Conservation (phyloP, 805 yeast species). For the Zygosaccharomyces kombuchaensis region DNA sequence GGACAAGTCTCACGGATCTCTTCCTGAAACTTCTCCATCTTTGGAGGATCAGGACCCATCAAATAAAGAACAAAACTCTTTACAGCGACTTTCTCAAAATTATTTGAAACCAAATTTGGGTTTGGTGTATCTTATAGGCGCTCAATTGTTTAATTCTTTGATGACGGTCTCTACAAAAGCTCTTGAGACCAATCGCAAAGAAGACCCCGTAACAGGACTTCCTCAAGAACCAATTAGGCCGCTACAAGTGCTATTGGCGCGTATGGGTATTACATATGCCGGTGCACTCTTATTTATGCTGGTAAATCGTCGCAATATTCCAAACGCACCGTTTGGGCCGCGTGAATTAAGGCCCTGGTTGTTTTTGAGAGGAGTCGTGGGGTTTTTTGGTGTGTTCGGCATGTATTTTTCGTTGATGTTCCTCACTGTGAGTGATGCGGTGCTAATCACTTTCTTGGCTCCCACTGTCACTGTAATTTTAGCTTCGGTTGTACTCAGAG, state of each 20-base stretch:
- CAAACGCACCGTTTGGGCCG: constrained; percentile 69
- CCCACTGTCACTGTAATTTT: constrained; percentile 74
- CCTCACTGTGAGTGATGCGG: constrained; percentile 74
- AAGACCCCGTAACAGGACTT: constrained; percentile 32
- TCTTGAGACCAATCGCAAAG: constrained; percentile 60
- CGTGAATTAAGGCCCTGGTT: constrained; percentile 49
- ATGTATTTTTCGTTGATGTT: constrained; percentile 71
- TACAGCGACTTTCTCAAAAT: constrained; percentile 12
- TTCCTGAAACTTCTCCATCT: not conserved
- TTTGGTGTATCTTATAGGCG: constrained; percentile 48
- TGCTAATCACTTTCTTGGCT: constrained; percentile 69
- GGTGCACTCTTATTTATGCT: constrained; percentile 56
- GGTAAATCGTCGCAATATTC: constrained; percentile 40
- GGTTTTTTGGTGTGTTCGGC: constrained; percentile 78
- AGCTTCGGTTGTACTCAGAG: constrained; percentile 65
- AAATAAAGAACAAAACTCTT: not conserved
- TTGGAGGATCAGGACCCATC: not conserved
- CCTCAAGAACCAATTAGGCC: constrained; percentile 60
- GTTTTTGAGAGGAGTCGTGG: constrained; percentile 61
- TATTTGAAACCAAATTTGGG: constrained; percentile 45
- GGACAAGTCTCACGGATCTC: too few relatives aligned
- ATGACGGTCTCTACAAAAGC: constrained; percentile 75
- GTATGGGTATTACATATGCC: constrained; percentile 69
- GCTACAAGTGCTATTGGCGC: constrained; percentile 66
- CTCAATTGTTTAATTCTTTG: constrained; percentile 70